A percentile compares a stretch with the other conserved stretches of the same genome.
Conservation (phyloP, 2,329 filamentous ascomycete genomes). For the Sporothrix brunneoviolacea region DNA sequence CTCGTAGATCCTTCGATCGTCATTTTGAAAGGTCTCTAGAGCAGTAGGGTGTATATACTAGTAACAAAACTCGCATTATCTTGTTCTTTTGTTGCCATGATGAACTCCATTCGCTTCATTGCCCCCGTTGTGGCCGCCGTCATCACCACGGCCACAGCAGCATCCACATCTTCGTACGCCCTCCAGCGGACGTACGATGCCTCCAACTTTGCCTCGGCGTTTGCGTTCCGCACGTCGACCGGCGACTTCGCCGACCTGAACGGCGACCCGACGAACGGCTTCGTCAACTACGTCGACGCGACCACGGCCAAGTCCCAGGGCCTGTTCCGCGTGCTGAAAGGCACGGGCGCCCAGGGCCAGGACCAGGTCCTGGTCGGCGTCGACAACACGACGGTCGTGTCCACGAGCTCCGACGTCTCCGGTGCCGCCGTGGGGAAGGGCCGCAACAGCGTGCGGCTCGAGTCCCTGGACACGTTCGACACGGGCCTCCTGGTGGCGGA, state of each 20-base stretch:
- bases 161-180: too few relatives aligned
- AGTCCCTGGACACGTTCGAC: slow-evolving; percentile 39
- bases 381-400: slow-evolving; percentile 28
- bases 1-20: too few relatives aligned
- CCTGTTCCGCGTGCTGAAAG: slow-evolving; percentile 30
- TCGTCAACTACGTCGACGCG: slow-evolving; percentile 31
- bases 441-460: slow-evolving; percentile 39
- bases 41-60: too few relatives aligned
- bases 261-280: slow-evolving; percentile 20
- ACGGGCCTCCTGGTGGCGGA: slow-evolving; percentile 41
- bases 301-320: slow-evolving; percentile 31
- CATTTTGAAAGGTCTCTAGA: too few relatives aligned
- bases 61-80: too few relatives aligned
- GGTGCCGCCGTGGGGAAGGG: too few relatives aligned
- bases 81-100: too few relatives aligned
- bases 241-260: neutral
- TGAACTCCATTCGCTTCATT: too few relatives aligned
- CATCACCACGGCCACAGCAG: too few relatives aligned
- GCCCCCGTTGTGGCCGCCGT: too few relatives aligned
- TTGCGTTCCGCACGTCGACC: slow-evolving; percentile 2
- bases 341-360: neutral
- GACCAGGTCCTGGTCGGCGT: slow-evolving; percentile 38
- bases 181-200: slow-evolving; percentile 6
- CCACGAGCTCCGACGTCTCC: slow-evolving; percentile 24
- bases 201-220: slow-evolving; percentile 9